Evolutionary conservation across 805 yeast genomes (phyloP).

Genomic region (Ogataea haglerorum): DNA sequence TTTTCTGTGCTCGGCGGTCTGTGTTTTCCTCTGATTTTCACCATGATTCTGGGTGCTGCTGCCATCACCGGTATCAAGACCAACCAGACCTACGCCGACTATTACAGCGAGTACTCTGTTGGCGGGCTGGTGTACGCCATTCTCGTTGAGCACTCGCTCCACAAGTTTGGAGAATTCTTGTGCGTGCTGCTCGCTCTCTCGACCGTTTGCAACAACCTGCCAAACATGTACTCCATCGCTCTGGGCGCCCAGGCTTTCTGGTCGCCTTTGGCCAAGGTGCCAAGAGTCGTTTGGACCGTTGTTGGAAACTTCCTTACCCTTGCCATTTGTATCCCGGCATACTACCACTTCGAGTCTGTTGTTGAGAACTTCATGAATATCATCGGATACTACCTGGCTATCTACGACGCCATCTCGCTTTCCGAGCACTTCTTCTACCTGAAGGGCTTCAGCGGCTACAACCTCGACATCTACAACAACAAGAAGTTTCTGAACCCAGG

Average conservation of each 20-base stretch:
- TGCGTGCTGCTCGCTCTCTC: conserved; percentile 81
- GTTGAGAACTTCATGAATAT: conserved; percentile 87
- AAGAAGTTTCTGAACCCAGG: conserved; percentile 67
- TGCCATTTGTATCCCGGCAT: conserved; percentile 88
- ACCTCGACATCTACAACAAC: conserved; percentile 59
- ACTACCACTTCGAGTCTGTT: conserved; percentile 65
- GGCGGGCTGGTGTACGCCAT: conserved; percentile 86
- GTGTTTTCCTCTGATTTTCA: conserved; percentile 63
- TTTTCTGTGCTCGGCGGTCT: conserved; percentile 62
- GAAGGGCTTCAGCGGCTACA: conserved; percentile 58
- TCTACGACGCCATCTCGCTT: conserved; percentile 71
- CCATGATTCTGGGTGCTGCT: conserved; percentile 84
- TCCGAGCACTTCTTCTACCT: conserved; percentile 83
- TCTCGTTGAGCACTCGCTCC: conserved; percentile 73
- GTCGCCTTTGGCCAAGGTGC: conserved; percentile 69
- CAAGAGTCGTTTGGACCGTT: conserved; percentile 81
- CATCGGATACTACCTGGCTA: conserved; percentile 87
- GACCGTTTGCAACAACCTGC: conserved; percentile 87
- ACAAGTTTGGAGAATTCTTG: conserved; percentile 87
- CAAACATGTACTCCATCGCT: conserved; percentile 90
- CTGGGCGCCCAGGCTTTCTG: conserved; percentile 83
- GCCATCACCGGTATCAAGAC: conserved; percentile 63
- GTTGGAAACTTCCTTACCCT: conserved; percentile 71
- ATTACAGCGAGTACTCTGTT: conserved; percentile 51
- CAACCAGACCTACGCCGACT: conserved; percentile 42